Evolutionary conservation across 1,284 basidiomycete species (phyloP).

Genomic region (Trametes polyzona): DNA sequence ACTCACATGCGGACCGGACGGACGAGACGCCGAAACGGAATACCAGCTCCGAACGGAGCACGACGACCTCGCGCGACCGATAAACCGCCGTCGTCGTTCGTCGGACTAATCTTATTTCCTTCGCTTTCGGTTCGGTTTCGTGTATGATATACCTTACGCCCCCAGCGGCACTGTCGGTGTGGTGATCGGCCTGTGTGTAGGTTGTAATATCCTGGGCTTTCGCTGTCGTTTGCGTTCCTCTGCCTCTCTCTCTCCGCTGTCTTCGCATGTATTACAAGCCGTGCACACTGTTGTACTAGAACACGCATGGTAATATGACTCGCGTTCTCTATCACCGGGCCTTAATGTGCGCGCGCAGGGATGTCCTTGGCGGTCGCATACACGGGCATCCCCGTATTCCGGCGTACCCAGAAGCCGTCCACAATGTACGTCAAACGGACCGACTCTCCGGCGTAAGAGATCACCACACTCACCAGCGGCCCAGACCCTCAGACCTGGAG

Average conservation of each 20-base stretch:
- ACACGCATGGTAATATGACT: conserved; percentile 11
- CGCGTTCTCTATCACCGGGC: neutral
- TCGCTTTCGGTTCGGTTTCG: neutral
- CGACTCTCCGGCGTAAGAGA: neutral
- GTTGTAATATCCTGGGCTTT: conserved; percentile 8
- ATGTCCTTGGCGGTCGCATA: too few species aligned
- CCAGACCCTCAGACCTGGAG: too few species aligned
- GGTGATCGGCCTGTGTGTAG: conserved; percentile 2
- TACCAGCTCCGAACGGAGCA: conserved; percentile 28
- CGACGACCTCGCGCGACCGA: conserved; percentile 24
- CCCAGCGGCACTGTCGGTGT: neutral
- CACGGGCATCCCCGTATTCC: too few species aligned
- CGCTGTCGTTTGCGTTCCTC: neutral
- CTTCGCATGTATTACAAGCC: conserved; percentile 7
- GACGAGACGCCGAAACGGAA: conserved; percentile 25
- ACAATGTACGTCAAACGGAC: neutral
- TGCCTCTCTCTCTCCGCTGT: neutral
- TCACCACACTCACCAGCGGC: neutral
- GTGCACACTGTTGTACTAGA: conserved; percentile 14
- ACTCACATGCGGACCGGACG: conserved; percentile 16
- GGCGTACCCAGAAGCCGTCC: neutral
- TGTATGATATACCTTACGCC: conserved; percentile 20
- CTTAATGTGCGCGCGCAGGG: too few species aligned
- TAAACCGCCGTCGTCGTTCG: neutral
- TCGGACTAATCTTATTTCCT: conserved; percentile 4